A percentile compares a stretch with the other conserved stretches of the same genome.
Evolutionary conservation across 1,284 basidiomycete species (phyloP).

Genomic region (Leccinum huronense): DNA sequence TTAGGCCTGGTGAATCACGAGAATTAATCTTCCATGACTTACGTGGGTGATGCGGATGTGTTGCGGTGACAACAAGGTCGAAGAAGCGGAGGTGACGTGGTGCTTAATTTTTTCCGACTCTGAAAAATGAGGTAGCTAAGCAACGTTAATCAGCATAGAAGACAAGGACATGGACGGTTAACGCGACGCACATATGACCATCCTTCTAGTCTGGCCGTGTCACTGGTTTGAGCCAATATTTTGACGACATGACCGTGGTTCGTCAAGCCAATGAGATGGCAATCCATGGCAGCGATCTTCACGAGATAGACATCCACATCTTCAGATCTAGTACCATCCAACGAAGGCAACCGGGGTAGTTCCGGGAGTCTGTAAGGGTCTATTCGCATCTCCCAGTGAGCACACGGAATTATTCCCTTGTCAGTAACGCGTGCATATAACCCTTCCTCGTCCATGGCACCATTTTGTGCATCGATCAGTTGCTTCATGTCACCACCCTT

Average conservation of each 20-base stretch:
- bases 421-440: slow-evolving; percentile 37
- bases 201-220: slow-evolving; percentile 40
- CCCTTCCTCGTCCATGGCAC: slow-evolving; percentile 46
- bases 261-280: slow-evolving; percentile 71
- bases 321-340: slow-evolving; percentile 35
- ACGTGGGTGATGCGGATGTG: slow-evolving; percentile 71
- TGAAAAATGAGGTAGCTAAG: slow-evolving; percentile 68
- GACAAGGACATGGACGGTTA: background rate
- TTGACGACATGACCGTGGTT: slow-evolving; percentile 74
- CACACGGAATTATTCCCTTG: slow-evolving; percentile 54
- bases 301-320: slow-evolving; percentile 53
- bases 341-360: slow-evolving; percentile 47
- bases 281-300: slow-evolving; percentile 73
- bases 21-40: slow-evolving; percentile 19
- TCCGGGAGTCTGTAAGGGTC: slow-evolving; percentile 59
- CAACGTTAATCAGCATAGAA: slow-evolving; percentile 12
- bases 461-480: slow-evolving; percentile 41
- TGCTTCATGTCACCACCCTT: slow-evolving; percentile 44
- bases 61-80: slow-evolving; percentile 40
- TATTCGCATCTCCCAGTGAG: slow-evolving; percentile 52
- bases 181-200: slow-evolving; percentile 73
- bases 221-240: slow-evolving; percentile 41
- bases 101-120: slow-evolving; percentile 51
- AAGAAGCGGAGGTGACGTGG: slow-evolving; percentile 42
- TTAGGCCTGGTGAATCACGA: slow-evolving; percentile 14